A percentile compares a stretch with the other conserved stretches of the same genome.
Evolutionary conservation across 2,329 filamentous ascomycete species (phyloP).

Genomic region (Neophaeococcomyces mojaviensis): DNA sequence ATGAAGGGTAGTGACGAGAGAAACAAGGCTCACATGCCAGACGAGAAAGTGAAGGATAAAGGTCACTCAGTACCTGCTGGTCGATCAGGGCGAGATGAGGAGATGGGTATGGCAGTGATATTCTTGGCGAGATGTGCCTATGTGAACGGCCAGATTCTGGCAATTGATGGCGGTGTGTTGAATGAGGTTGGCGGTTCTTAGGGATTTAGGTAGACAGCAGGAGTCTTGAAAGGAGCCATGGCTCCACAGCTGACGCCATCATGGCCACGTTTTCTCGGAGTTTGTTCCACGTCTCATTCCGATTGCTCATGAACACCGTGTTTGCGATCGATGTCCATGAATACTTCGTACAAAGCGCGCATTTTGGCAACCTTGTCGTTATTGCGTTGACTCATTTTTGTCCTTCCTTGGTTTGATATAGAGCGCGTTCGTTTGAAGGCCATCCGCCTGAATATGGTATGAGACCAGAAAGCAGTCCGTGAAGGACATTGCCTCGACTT

Average conservation of each 20-base stretch:
- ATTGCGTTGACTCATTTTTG: no score
- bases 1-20: conserved; percentile 46
- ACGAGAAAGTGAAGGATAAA: conserved; percentile 27
- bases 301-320: no score
- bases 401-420: no score
- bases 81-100: conserved; percentile 54
- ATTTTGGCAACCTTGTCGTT: no score
- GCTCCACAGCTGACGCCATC: no score
- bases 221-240: no score
- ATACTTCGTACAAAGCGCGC: no score
- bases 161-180: conserved; percentile 41
- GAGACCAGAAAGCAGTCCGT: background rate
- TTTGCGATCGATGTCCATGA: no score
- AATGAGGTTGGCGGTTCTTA: conserved; percentile 19
- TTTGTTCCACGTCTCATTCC: no score
- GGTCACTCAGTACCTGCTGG: conserved; percentile 41
- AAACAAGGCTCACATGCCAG: conserved; percentile 46
- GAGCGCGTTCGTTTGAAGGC: no score
- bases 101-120: conserved; percentile 58
- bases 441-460: conserved; percentile 2
- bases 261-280: no score
- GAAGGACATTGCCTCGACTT: background rate
- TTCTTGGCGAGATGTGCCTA: conserved; percentile 42
- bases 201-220: background rate
- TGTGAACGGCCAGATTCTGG: conserved; percentile 42